Base-by-base conservation (phyloP, 345 rosid species). In the Acer yangbiense region DNA sequence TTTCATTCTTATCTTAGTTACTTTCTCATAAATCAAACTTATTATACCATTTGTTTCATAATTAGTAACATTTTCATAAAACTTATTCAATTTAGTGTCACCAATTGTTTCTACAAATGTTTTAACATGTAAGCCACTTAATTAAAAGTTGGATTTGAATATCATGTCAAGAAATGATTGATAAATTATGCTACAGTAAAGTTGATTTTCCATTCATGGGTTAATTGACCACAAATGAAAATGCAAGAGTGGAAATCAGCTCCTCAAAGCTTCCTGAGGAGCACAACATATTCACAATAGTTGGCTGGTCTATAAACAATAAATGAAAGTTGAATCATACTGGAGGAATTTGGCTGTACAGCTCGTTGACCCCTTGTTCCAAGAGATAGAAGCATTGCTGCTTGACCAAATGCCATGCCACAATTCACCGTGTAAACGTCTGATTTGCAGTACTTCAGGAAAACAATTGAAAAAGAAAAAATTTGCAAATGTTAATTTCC, bases 351-450 rank as follows among this genome's bases (percentile, higher is more conserved):
- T 77, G 95, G 95, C 84, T 86, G 93, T 27, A 91, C 72, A 17
- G 87, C 92, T 65, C 97, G 98, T 70, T 76, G 81, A 76, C 98
- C 99, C 80, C 87, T 93, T 58, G 89, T 81, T 83, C 98, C 99
- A 48, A 87, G 86, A 32, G 98, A 85, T 25, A 95, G 86, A 86
- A 93, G 93, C 98, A 93, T 92, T 72, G 96, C 98, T 71, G 97
- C 97, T 87, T 92, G 97, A 85, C 99, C 98, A 85, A 74, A 90
- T 65, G 98, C 99, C 96, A 88, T 87, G 77, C 96, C 94, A 72
- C 90, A 85, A 64, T 93, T 95, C 83, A 95, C 87, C 11, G 97
- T 92, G 81, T 90, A 88, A 50, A 93, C 88, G 21, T 86, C 85
- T 76, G 96, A 78, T 81, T 85, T 88, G 89, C 96, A 90, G 68